Base-by-base conservation (phyloP, 2,329 filamentous ascomycete species). In the Ilyonectria sp. region DNA sequence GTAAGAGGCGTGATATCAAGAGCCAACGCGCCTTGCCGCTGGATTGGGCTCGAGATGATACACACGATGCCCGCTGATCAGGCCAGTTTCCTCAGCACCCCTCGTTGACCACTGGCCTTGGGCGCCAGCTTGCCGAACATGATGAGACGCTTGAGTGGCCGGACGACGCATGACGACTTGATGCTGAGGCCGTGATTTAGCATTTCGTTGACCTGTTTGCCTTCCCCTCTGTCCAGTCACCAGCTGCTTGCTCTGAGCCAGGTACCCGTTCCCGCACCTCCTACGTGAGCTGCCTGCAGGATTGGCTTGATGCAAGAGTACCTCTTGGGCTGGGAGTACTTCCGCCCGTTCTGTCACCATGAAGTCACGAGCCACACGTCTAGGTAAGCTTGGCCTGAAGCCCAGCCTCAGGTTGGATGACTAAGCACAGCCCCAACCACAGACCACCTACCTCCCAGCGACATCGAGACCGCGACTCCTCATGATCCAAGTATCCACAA, bases 401-500 rank as follows among this genome's bases (percentile, higher is more conserved):
- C 50, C 21, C 19, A 29, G 19, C 54, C 49, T 53, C 33, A 57
- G 19, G 53, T 15, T n/a, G 10, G 63, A 71, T 75, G 74, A 76
- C 74, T 75, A 74, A 75, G 74, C 74, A 10, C 23, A 31, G 5
- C 40, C 31, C 47, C 61, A 69, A 63, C 58, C 66, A 72, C 65
- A 63, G 55, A 75, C 74, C 69, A 75, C 74, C 67, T 71, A 75
- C 74, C 67, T 71, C 67, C 44, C 61, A 56, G 60, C 60, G 59
- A 73, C 73, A 71, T 75, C 72, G 65, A 71, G 69, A 75, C 63
- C 58, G 70, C 69, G 63, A 75, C 69, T 66, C 67, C 59, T 64
- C 35, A 56, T 63, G 70, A 64, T 65, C 70, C 71, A 74, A 69
- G 72, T 75, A 75, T 73, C 74, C 74, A 75, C 74, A 53, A 74